Conservation (phyloP, 352 stramenopile genomes). For the Peronospora destructor region DNA sequence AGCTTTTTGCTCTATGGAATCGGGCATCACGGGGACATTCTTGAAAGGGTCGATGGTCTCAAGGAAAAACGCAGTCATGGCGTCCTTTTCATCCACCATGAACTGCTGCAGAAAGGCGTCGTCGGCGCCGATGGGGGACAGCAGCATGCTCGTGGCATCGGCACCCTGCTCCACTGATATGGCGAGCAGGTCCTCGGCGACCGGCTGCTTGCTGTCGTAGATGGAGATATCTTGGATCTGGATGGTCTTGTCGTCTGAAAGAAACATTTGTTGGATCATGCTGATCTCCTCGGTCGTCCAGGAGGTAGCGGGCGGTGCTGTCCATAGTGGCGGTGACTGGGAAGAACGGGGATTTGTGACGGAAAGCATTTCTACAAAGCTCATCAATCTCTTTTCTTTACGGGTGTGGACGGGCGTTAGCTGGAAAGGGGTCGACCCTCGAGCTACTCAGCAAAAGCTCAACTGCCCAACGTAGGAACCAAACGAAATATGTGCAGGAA, state of each 20-base stretch:
- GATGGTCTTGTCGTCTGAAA: constrained; percentile 37
- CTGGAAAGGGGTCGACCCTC: constrained; percentile 12
- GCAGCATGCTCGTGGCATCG: constrained; percentile 47
- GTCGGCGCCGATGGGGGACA: constrained; percentile 50
- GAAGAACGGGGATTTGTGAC: constrained; percentile 9
- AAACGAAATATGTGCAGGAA: not conserved
- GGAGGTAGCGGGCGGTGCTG: constrained; percentile 19
- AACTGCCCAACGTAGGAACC: constrained; percentile 11
- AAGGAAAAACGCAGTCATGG: constrained; percentile 52
- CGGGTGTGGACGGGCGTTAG: constrained; percentile 1
- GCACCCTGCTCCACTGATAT: constrained; percentile 19
- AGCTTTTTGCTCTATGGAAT: constrained; percentile 9
- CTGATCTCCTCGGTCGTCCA: constrained; percentile 50
- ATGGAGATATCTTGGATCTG: constrained; percentile 41
- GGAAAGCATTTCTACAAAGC: constrained; percentile 11
- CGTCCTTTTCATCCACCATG: constrained; percentile 52
- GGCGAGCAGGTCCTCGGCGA: constrained; percentile 18
- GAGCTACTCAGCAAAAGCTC: constrained; percentile 23
- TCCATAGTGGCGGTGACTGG: constrained; percentile 14
- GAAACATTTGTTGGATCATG: constrained; percentile 52
- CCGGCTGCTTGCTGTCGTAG: constrained; percentile 12
- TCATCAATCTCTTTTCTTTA: constrained; percentile 15
- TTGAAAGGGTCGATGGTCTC: constrained; percentile 59
- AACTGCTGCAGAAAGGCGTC: constrained; percentile 38
- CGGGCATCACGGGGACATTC: constrained; percentile 8